phyloP scores from a whole-genome alignment of 2,329 filamentous ascomycete species.

The Cercospora citrullina region DNA sequence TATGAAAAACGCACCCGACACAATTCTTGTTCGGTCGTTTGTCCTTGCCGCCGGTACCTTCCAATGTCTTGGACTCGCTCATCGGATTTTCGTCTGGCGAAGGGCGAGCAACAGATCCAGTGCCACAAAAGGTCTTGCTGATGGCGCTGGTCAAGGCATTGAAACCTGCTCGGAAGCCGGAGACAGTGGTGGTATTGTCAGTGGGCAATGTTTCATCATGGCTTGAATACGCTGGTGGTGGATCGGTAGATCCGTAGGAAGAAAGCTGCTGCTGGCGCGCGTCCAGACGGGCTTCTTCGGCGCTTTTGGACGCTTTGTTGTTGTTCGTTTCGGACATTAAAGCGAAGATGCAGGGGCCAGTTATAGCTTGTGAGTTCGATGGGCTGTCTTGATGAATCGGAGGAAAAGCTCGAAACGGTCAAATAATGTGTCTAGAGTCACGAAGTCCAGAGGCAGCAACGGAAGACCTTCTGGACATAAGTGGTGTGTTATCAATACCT shows the following conservation, averaged over 20 bases:
- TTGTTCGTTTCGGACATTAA: not conserved
- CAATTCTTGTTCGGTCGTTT: not conserved
- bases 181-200: not conserved
- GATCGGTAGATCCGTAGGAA: not conserved
- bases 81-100: not conserved
- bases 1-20: not conserved
- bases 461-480: not conserved
- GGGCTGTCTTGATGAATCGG: no score
- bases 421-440: no score
- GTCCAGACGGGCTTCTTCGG: not conserved
- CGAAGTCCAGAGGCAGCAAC: not conserved
- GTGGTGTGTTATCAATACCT: not conserved
- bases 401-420: no score
- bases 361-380: no score
- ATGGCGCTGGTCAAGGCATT: not conserved
- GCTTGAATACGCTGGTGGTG: not conserved
- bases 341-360: no score
- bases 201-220: not conserved
- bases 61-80: not conserved
- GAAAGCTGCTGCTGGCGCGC: not conserved
- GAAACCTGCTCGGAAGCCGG: not conserved
- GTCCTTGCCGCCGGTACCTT: not conserved
- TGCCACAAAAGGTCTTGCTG: not conserved
- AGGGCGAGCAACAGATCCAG: not conserved
- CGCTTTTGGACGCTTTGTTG: not conserved